phyloP scores from a whole-genome alignment of 2,329 filamentous ascomycete genomes.

The Hypoxylon sp. region DNA sequence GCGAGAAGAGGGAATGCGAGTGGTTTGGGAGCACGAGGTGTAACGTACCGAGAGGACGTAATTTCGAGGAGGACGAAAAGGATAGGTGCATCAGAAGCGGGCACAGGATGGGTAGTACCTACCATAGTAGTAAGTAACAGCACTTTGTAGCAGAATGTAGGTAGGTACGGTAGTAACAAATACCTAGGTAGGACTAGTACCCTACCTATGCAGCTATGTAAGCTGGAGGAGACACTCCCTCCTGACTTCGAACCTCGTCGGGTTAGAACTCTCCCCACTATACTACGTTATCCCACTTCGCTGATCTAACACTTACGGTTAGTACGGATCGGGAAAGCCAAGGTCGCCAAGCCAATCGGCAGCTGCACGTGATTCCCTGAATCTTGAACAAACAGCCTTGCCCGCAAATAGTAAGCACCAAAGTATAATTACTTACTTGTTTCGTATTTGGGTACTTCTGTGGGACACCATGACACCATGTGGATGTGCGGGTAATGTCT shows the following conservation, averaged over 20 bases:
- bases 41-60: conserved; percentile 36
- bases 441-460: conserved; percentile 23
- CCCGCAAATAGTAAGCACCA: conserved; percentile 32
- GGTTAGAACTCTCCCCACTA: not conserved
- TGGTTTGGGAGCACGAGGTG: conserved; percentile 24
- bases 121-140: too few relatives aligned
- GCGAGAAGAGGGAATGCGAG: conserved; percentile 9
- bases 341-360: conserved; percentile 26
- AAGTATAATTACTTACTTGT: conserved; percentile 12
- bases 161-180: not conserved
- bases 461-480: conserved; percentile 13
- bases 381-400: conserved; percentile 18
- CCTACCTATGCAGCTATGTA: too few relatives aligned
- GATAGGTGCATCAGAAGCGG: conserved; percentile 36
- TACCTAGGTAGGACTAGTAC: conserved; percentile 1
- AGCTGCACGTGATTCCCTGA: conserved; percentile 35
- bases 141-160: conserved; percentile 6
- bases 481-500: not conserved
- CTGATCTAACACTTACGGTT: conserved; percentile 22
- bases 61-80: conserved; percentile 32
- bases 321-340: conserved; percentile 31
- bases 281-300: conserved; percentile 4
- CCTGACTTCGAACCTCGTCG: not conserved
- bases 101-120: conserved; percentile 17
- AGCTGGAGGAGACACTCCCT: not conserved